Base-by-base conservation (phyloP, 306 rosid species). In the Lathyrus aphaca region DNA sequence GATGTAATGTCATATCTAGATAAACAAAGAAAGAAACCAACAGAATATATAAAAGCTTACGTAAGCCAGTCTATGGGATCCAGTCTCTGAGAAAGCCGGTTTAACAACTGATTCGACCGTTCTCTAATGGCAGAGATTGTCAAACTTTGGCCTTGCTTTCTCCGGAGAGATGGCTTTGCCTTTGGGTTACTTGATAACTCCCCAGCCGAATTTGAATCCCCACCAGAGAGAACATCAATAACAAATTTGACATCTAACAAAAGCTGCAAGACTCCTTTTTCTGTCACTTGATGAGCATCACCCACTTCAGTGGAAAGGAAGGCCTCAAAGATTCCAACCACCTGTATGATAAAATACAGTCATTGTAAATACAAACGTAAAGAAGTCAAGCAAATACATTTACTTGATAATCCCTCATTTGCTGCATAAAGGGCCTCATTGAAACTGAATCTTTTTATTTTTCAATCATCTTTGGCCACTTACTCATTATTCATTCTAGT, bases 31-130 rank as follows among this genome's bases (percentile, higher is more conserved):
- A 63, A 58, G 60, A 9, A 64, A 71, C 8, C 46, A 59, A 48
- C 3, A 3, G 39, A 79, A 56, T 66, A 58, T 69, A 35, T 39
- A 35, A 49, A 68, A 81, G 81, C 96, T 88, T 77, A 94, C 99
- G 99, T 94, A 53, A 91, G 97, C 99, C 99, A 94, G 80, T 94
- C 99, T 66, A 94, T 91, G 51, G 99, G 99, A 81, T 94, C 99
- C 81, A 94, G 79, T 73, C 84, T 87, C 69, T 84, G 94, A 16
- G 99, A 88, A 79, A 94, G 95, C 38, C 75, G 83, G 66, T 68
- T 77, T 53, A 89, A 76, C 86, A 94, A 83, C 48, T 84, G 78
- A 75, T 87, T 70, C 39, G 82, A 72, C 14, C 82, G 95, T 72
- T 87, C 97, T 75, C 82, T 84, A 78, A 79, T 78, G 49, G 80